Evolutionary conservation across 495 filamentous ascomycete species (phyloP).

Genomic region (Cercophora samala): DNA sequence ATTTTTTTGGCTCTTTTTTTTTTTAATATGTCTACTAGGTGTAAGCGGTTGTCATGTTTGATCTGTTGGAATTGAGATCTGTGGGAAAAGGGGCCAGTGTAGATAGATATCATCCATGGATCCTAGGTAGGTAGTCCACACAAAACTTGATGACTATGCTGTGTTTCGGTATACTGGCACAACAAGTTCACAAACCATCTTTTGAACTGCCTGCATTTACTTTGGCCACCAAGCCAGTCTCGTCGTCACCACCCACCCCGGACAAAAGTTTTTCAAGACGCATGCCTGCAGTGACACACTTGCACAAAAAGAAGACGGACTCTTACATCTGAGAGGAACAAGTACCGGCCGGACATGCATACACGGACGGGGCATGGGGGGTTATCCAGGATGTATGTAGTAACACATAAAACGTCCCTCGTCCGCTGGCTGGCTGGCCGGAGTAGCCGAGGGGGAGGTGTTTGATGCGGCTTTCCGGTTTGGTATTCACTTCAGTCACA

Average conservation of each 20-base stretch:
- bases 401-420: not conserved
- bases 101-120: not conserved
- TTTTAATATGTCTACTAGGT: not conserved
- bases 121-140: too few species aligned
- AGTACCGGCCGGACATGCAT: slow-evolving; percentile 4
- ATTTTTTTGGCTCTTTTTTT: slow-evolving; percentile 1
- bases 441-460: not conserved
- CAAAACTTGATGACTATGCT: too few species aligned
- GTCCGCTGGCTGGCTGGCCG: too few species aligned
- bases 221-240: too few species aligned
- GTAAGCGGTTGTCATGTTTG: too few species aligned
- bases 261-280: not conserved
- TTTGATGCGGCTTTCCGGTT: not conserved
- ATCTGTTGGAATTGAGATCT: too few species aligned
- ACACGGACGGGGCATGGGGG: not conserved
- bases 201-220: too few species aligned
- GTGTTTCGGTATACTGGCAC: too few species aligned
- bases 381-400: too few species aligned
- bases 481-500: not conserved
- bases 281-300: not conserved
- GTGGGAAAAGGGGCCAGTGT: too few species aligned
- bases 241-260: not conserved
- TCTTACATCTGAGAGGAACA: not conserved
- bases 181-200: too few species aligned
- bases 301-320: not conserved